A percentile compares a stretch with the other conserved stretches of the same genome.
Conservation (phyloP, 1,139 yeast genomes). For the Geotrichum klebahnii region DNA sequence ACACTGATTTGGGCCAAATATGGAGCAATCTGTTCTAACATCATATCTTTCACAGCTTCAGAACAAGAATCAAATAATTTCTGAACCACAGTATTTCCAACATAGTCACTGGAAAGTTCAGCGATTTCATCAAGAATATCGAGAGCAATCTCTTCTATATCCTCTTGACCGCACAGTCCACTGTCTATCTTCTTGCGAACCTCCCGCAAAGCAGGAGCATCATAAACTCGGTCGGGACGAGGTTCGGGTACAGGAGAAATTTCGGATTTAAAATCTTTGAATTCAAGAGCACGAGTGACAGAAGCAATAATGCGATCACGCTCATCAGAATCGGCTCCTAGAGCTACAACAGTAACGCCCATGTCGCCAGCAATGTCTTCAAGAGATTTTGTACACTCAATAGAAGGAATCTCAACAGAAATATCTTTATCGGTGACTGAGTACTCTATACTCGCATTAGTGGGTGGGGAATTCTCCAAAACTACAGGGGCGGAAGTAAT, state of each 20-base stretch:
- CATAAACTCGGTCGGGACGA: slow-evolving; percentile 58
- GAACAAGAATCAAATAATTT: slow-evolving; percentile 74
- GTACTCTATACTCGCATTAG: slow-evolving; percentile 19
- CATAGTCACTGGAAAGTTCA: slow-evolving; percentile 83
- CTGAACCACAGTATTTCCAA: slow-evolving; percentile 95
- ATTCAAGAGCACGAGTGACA: slow-evolving; percentile 35
- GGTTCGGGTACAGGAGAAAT: slow-evolving; percentile 38
- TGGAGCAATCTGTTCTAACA: slow-evolving; percentile 76
- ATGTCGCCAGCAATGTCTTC: slow-evolving; percentile 34
- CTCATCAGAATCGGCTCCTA: slow-evolving; percentile 37
- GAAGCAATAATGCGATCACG: slow-evolving; percentile 26
- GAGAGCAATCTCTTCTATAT: slow-evolving; percentile 76
- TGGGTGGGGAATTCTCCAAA: slow-evolving; percentile 8
- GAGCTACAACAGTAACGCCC: slow-evolving; percentile 30
- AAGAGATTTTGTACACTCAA: slow-evolving; percentile 31
- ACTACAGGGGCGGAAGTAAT: slow-evolving; percentile 2
- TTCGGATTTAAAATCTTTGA: slow-evolving; percentile 29
- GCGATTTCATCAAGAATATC: slow-evolving; percentile 89
- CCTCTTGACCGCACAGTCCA: slow-evolving; percentile 45
- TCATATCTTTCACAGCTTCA: slow-evolving; percentile 67
- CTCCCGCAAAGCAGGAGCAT: slow-evolving; percentile 74
- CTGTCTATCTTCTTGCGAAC: slow-evolving; percentile 50
- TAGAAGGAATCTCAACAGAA: slow-evolving; percentile 21
- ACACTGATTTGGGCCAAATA: slow-evolving; percentile 86
- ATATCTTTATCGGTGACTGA: slow-evolving; percentile 25